Conservation (phyloP, 139 green algal species). For the Yamagishiella unicocca region DNA sequence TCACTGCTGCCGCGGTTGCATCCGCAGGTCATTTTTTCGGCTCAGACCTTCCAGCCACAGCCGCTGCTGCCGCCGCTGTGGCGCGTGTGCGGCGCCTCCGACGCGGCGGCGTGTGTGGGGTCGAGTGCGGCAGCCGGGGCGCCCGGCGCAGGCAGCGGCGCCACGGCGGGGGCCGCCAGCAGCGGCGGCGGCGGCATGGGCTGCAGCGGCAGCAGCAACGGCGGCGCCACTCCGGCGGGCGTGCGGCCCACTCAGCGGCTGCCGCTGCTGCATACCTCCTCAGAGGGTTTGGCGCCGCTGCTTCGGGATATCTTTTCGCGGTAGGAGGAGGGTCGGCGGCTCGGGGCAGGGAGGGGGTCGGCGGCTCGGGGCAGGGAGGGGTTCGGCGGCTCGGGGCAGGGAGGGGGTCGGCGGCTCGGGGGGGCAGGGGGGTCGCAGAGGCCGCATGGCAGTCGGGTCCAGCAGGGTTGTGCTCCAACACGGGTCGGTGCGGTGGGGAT, state of each 20-base stretch:
- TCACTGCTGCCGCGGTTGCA: no score
- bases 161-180: neutral
- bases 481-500: no score
- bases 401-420: no score
- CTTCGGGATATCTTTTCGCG: slow-evolving; percentile 1
- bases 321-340: neutral
- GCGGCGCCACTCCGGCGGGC: neutral
- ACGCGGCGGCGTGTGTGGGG: neutral
- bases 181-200: neutral
- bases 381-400: no score
- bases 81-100: slow-evolving; percentile 6
- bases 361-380: no score
- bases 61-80: slow-evolving; percentile 43
- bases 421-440: no score
- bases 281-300: neutral
- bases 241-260: slow-evolving; percentile 7
- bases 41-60: slow-evolving; percentile 26
- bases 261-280: neutral
- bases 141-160: neutral
- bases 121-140: neutral
- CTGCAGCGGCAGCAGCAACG: slow-evolving; percentile 5
- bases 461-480: no score
- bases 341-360: no score
- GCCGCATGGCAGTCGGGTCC: no score
- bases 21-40: slow-evolving; percentile 34